A percentile compares a stretch with the other conserved stretches of the same genome.
These are phyloP conservation scores for Annulohypoxylon truncatum DNA, from an alignment of 2,329 filamentous ascomycete genomes.

Conservation along the genomic window DNA sequence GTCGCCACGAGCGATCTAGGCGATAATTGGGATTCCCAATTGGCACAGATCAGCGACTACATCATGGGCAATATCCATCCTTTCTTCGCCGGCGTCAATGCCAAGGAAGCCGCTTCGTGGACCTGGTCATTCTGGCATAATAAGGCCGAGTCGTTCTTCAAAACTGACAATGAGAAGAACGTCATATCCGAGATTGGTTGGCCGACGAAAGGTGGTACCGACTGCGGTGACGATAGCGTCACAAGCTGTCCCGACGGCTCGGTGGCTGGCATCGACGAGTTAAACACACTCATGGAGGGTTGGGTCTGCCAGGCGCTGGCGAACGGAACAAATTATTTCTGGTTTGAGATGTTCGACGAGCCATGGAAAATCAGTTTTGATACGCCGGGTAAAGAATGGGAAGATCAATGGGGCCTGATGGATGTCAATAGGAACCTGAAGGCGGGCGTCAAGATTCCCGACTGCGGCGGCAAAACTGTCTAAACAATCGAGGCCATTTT, in stretches of 20 bases:
- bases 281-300: conserved; percentile 87
- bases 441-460: conserved; percentile 83
- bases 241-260: conserved; percentile 71
- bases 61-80: conserved; percentile 98
- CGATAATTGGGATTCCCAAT: conserved; percentile 80
- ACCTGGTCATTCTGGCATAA: conserved; percentile 83
- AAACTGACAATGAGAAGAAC: conserved; percentile 72
- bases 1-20: conserved; percentile 91
- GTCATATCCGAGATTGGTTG: conserved; percentile 93
- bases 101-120: conserved; percentile 78
- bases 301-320: conserved; percentile 85
- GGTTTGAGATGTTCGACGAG: conserved; percentile 98
- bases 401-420: conserved; percentile 95
- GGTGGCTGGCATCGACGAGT: conserved; percentile 80
- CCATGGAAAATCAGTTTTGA: conserved; percentile 90
- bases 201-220: conserved; percentile 84
- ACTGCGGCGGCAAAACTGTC: conserved; percentile 81
- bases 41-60: conserved; percentile 80
- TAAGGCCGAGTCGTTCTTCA: conserved; percentile 74
- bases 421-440: conserved; percentile 88
- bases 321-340: conserved; percentile 94
- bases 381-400: conserved; percentile 77
- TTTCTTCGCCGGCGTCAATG: conserved; percentile 86
- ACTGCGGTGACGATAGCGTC: conserved; percentile 71
- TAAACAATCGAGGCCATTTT: conserved; percentile 31